Evolutionary conservation across 257 asterid genomes (phyloP), one percentile per base, ranked within the genome.

Genomic region (Datura wrightii): DNA sequence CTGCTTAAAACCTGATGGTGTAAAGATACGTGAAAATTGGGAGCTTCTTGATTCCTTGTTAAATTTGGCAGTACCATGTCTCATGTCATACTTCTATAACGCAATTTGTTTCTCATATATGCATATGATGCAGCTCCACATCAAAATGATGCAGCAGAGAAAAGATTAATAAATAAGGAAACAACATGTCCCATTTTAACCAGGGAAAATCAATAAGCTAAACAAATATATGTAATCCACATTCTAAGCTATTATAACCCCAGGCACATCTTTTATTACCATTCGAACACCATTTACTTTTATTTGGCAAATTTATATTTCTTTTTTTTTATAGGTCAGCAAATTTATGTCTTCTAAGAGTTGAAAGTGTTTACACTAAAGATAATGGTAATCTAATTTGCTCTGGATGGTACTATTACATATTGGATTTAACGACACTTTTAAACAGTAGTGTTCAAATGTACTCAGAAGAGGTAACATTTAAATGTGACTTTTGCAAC

Each of bases 121-220:
- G 37, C 67, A 60, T 5, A n/a, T 15, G 24, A 56, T 56, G 24
- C 62, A 56, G 62, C 62, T 56, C 62, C 62, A 56, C 8, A 15
- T 15, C 62, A 55, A 55, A n/a, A 60, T 60, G 37, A 60, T 19
- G 67, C 67, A 60, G 67, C 67, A 60, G 67, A 60, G 13, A 60
- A 60, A 3, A 60, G 60, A 54, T 54, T 2, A 60, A 24, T 60
- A 19, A 19, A 60, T 31, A 60, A 8, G 39, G 37, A 9, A 3
- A 59, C 36, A 60, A 8, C 39, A 60, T 9, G 37, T 9, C 67
- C 6, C 67, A 1, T n/a, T 8, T 8, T 19, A 19, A 1, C 62
- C 14, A 60, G n/a, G 65, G 65, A 58, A 58, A n/a, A 58, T n/a
- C 34, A 58, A 60, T 19, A 8, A 60, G 39, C 67, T 60, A 58